Conservation (phyloP, 2,329 filamentous ascomycete species). For the Ophiobolus disseminans region DNA sequence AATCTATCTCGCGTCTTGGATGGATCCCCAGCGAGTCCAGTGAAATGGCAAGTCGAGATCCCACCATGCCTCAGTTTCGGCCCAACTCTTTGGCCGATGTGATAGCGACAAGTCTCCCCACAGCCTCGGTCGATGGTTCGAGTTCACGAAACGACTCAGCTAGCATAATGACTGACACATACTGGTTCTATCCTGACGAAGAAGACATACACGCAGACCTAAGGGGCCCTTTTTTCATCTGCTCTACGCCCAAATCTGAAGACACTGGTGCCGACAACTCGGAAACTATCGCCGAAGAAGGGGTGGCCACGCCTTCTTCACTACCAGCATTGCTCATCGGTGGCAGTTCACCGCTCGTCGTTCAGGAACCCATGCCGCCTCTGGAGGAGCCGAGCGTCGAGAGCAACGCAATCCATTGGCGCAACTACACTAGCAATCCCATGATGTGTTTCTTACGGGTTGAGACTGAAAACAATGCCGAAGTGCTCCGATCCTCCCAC, state of each 20-base stretch:
- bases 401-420: too few relatives aligned
- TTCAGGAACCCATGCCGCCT: too few relatives aligned
- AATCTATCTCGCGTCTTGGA: slow-evolving; percentile 15
- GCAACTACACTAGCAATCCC: slow-evolving; percentile 24
- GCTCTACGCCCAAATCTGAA: background rate
- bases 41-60: slow-evolving; percentile 54
- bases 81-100: slow-evolving; percentile 57
- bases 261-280: too few relatives aligned
- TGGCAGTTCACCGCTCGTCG: too few relatives aligned
- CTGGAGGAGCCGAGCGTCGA: too few relatives aligned
- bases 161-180: background rate
- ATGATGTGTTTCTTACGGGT: slow-evolving; percentile 19
- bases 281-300: too few relatives aligned
- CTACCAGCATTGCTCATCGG: too few relatives aligned
- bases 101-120: background rate
- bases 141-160: background rate
- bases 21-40: slow-evolving; percentile 20
- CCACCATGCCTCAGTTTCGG: slow-evolving; percentile 72
- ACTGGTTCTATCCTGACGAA: slow-evolving; percentile 3
- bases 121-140: background rate
- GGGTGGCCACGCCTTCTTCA: too few relatives aligned
- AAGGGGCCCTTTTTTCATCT: slow-evolving; percentile 18
- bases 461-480: background rate
- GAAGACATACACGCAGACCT: background rate
- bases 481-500: slow-evolving; percentile 1